Evolutionary conservation across 768 basidiomycete species (phyloP).

Genomic region (Lentinula boryana): DNA sequence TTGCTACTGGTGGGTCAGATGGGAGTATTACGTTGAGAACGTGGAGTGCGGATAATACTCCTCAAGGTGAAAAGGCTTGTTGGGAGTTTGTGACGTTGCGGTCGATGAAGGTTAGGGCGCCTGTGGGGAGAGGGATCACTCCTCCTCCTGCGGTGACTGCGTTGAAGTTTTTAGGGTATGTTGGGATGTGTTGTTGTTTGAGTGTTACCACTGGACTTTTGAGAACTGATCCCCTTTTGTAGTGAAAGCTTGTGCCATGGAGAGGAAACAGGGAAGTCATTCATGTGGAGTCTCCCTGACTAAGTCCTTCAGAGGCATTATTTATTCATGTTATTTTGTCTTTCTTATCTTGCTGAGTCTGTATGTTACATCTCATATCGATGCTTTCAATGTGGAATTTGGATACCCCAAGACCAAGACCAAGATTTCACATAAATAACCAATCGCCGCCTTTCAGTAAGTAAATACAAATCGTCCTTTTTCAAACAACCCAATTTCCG

Average conservation of each 20-base stretch:
- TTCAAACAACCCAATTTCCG: too few species aligned
- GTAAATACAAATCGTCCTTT: too few species aligned
- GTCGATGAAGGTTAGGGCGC: slow-evolving; percentile 53
- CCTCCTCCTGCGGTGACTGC: slow-evolving; percentile 60
- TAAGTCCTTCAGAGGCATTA: slow-evolving; percentile 13
- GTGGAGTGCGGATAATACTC: slow-evolving; percentile 76
- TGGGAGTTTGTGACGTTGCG: slow-evolving; percentile 75
- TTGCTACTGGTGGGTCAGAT: slow-evolving; percentile 77
- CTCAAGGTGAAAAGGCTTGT: slow-evolving; percentile 53
- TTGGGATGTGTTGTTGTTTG: too few species aligned
- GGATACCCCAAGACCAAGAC: too few species aligned
- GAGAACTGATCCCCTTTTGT: not conserved
- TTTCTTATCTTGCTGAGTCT: not conserved
- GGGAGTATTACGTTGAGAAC: slow-evolving; percentile 77
- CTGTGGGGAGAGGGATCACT: slow-evolving; percentile 24
- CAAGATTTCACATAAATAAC: too few species aligned
- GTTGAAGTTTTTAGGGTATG: slow-evolving; percentile 78
- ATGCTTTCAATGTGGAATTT: not conserved
- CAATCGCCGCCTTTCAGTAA: too few species aligned
- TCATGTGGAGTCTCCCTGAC: slow-evolving; percentile 52
- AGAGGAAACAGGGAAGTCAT: slow-evolving; percentile 58
- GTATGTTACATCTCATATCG: not conserved
- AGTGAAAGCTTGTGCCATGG: slow-evolving; percentile 61
- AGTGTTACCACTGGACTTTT: too few species aligned
- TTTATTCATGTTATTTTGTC: not conserved